A percentile compares a stretch with the other conserved stretches of the same genome.
phyloP scores from a whole-genome alignment of 345 rosid species.

The Streptanthus diversifolius region DNA sequence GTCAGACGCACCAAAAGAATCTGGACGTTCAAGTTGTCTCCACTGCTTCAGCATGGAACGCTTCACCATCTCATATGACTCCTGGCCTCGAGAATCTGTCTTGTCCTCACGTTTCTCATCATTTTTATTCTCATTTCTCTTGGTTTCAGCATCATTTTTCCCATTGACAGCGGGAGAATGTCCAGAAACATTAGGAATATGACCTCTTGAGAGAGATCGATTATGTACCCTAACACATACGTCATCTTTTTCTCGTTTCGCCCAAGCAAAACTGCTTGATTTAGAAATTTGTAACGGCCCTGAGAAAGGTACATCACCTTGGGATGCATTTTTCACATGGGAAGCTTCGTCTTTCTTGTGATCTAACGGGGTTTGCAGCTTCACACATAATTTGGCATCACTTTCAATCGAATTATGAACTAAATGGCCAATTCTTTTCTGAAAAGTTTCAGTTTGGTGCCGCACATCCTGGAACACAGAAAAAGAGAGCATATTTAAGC shows the following conservation, averaged over 20 bases:
- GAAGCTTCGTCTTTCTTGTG: slow-evolving; percentile 54
- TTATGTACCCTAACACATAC: slow-evolving; percentile 45
- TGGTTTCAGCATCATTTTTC: slow-evolving; percentile 44
- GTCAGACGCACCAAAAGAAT: slow-evolving; percentile 82
- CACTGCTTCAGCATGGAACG: slow-evolving; percentile 59
- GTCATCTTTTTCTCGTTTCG: slow-evolving; percentile 66
- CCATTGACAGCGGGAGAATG: slow-evolving; percentile 42
- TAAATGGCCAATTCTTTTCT: slow-evolving; percentile 34
- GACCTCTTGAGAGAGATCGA: slow-evolving; percentile 66
- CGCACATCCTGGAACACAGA: slow-evolving; percentile 51
- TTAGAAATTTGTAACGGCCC: slow-evolving; percentile 80
- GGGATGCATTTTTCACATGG: slow-evolving; percentile 84
- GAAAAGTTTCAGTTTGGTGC: slow-evolving; percentile 37
- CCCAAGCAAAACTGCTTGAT: slow-evolving; percentile 97
- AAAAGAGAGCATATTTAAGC: slow-evolving; percentile 1
- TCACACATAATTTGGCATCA: slow-evolving; percentile 38
- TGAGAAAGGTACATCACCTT: slow-evolving; percentile 83
- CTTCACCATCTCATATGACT: slow-evolving; percentile 53
- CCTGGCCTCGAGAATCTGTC: slow-evolving; percentile 51
- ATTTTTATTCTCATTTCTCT: slow-evolving; percentile 37
- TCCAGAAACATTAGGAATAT: slow-evolving; percentile 46
- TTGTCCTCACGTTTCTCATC: slow-evolving; percentile 37
- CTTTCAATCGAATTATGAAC: slow-evolving; percentile 31
- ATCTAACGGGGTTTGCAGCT: slow-evolving; percentile 43
- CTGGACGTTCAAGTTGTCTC: slow-evolving; percentile 76